Evolutionary conservation across 148 eudicot genomes (phyloP).

Genomic region (Spergularia bocconei): DNA sequence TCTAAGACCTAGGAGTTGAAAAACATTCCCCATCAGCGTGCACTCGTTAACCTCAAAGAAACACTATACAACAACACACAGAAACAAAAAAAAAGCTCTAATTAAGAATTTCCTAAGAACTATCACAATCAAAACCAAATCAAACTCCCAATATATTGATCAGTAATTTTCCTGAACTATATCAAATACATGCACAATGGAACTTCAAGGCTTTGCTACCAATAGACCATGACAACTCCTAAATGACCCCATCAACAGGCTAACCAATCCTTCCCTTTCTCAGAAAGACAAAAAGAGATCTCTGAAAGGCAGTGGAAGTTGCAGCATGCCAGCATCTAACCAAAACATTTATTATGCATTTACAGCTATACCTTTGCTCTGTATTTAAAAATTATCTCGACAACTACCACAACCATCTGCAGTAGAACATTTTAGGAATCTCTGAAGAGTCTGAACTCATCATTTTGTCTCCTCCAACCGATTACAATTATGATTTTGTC

Average conservation of each 20-base stretch:
- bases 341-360: neutral
- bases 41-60: neutral
- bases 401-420: neutral
- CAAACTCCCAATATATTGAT: neutral
- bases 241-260: neutral
- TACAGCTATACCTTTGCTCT: neutral
- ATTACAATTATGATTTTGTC: neutral
- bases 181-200: too few relatives aligned
- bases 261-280: too few relatives aligned
- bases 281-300: too few relatives aligned
- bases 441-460: neutral
- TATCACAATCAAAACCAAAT: neutral
- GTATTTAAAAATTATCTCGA: neutral
- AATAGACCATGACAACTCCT: neutral
- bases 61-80: neutral
- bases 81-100: neutral
- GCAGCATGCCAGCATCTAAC: neutral
- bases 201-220: too few relatives aligned
- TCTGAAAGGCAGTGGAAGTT: neutral
- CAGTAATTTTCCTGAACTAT: too few relatives aligned
- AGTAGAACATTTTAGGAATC: neutral
- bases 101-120: neutral
- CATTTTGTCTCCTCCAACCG: neutral
- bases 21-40: neutral
- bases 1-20: neutral